Evolutionary conservation across 306 rosid genomes (phyloP), one percentile per base, ranked within the genome.

Genomic region (Lathyrus sativus): DNA sequence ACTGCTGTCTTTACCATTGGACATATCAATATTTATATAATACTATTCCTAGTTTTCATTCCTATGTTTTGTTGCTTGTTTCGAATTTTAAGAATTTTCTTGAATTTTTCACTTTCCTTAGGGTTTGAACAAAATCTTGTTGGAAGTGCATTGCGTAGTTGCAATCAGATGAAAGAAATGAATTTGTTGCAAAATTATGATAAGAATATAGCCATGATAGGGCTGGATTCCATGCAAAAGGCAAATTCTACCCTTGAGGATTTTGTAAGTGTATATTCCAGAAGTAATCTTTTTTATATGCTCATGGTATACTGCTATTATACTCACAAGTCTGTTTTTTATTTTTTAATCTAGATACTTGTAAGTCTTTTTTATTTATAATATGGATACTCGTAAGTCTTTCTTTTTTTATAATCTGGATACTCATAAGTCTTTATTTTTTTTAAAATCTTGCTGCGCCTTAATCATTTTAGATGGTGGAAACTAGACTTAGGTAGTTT

Each of bases 161-260:
- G 69, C 80, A 72, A 53, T 71, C 63, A 38, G 69, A 75, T 38
- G 68, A 45, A 72, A 68, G 69, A 75, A 35, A 15, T 28, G 42
- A 57, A 74, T 33, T 62, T 67, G 10, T 73, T 28, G 39, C 75
- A 58, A 62, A 76, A 73, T 51, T 29, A 60, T 75, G 72, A 42
- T 69, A 83, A 71, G 67, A 81, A 86, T 53, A 57, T 38, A 37
- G 81, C 90, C 69, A 61, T 72, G 88, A 77, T 92, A 48, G 85
- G 82, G 41, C 65, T 92, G 82, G 96, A 85, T 67, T 85, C 96
- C 74, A 88, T 90, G 96, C 82, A 80, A 74, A 87, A 81, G 58
- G 93, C 96, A 56, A 92, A 90, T 82, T 92, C 96, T 51, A 88
- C 98, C 15, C 91, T 92, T 68, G 98, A 86, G 76, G 98, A 92